phyloP scores from a whole-genome alignment of 2,329 filamentous ascomycete species.

The Aspergillus novofumigatus region DNA sequence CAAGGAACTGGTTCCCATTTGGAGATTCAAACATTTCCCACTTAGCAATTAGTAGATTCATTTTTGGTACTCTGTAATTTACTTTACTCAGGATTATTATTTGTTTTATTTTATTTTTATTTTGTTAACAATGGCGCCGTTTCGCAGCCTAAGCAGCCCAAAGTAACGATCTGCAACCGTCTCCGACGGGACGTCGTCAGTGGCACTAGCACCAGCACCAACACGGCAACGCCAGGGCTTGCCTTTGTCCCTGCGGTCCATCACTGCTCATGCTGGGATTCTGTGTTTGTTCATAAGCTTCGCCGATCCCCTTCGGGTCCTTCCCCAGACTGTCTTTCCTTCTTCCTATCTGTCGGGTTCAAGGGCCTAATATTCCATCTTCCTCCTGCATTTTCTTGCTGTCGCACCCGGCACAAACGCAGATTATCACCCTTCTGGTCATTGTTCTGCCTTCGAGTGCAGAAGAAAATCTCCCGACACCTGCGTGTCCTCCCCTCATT shows the following conservation, averaged over 20 bases:
- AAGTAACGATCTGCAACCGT: constrained; percentile 37
- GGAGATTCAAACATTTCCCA: constrained; percentile 14
- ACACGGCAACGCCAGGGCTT: constrained; percentile 23
- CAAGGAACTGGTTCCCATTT: constrained; percentile 33
- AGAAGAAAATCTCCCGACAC: neutral
- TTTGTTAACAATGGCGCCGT: constrained; percentile 21
- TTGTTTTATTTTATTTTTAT: constrained; percentile 5
- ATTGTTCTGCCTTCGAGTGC: neutral
- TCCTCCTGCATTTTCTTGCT: constrained; percentile 1
- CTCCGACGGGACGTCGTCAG: constrained; percentile 40
- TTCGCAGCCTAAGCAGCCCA: constrained; percentile 25
- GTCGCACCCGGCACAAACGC: neutral
- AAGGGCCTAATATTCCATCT: constrained; percentile 7
- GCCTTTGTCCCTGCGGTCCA: constrained; percentile 24
- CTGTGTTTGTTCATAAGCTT: constrained; percentile 41
- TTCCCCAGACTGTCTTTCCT: constrained; percentile 34
- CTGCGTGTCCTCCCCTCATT: neutral
- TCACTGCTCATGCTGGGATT: constrained; percentile 26
- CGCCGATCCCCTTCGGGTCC: constrained; percentile 38
- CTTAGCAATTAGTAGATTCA: constrained; percentile 3
- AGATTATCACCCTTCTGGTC: neutral
- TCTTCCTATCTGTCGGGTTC: constrained; percentile 18
- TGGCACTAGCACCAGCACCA: constrained; percentile 30
- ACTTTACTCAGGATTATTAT: constrained; percentile 5
- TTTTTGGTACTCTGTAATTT: constrained; percentile 1